These are phyloP conservation scores for Rugonectria rugulosa DNA, from an alignment of 2,329 filamentous ascomycete species.

Conservation along the genomic window DNA sequence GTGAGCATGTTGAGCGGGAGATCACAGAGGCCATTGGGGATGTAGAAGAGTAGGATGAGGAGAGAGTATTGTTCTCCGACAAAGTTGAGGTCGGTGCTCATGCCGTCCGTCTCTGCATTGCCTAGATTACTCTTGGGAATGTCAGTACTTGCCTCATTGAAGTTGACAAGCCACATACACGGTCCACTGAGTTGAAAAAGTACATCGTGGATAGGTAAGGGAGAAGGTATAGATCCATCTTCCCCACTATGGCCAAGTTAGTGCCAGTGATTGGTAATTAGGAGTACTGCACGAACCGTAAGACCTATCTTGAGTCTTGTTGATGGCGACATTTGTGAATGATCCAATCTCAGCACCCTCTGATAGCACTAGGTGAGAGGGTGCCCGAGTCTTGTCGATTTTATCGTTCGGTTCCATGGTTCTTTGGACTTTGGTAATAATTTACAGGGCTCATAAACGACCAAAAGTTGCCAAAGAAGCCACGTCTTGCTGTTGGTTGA, in stretches of 20 bases:
- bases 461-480: background rate
- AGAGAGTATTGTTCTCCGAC: conserved; percentile 52
- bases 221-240: conserved; percentile 52
- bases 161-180: background rate
- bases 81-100: conserved; percentile 48
- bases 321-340: conserved; percentile 12
- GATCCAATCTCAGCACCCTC: conserved; percentile 6
- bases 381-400: background rate
- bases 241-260: no score
- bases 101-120: conserved; percentile 59
- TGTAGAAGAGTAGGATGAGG: conserved; percentile 58
- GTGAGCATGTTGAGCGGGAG: conserved; percentile 57
- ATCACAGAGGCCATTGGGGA: conserved; percentile 58
- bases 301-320: conserved; percentile 13
- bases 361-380: background rate
- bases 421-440: background rate
- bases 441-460: no score
- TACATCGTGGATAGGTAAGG: conserved; percentile 51
- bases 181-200: conserved; percentile 35
- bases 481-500: no score
- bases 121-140: conserved; percentile 51
- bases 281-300: conserved; percentile 1
- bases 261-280: background rate
- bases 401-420: conserved; percentile 14
- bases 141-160: background rate